Evolutionary conservation across 106 monocot species (phyloP).

Genomic region (Dendrobium huoshanense): DNA sequence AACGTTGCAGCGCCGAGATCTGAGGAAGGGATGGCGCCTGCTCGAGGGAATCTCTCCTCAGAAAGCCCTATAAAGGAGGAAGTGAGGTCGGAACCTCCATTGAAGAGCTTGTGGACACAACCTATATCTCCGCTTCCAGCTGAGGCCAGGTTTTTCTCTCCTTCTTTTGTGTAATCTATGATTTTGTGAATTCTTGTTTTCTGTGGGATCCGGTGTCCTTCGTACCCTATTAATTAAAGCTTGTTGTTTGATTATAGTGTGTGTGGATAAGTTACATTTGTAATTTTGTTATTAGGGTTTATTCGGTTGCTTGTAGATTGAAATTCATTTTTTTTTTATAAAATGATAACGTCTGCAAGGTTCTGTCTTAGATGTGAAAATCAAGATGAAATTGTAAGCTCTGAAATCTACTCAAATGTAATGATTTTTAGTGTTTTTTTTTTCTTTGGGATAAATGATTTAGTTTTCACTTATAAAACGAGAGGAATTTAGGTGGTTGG

Average conservation of each 20-base stretch:
- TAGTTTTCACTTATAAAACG: too few relatives aligned
- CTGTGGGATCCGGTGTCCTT: not conserved
- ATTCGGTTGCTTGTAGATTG: not conserved
- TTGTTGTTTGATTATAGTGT: not conserved
- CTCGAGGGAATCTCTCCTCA: constrained; percentile 1
- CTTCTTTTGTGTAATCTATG: not conserved
- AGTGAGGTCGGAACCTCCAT: not conserved
- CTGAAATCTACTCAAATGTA: not conserved
- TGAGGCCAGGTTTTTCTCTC: not conserved
- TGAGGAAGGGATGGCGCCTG: not conserved
- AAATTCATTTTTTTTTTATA: not conserved
- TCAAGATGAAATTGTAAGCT: not conserved
- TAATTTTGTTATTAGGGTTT: not conserved
- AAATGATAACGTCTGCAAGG: not conserved
- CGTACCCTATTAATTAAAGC: not conserved
- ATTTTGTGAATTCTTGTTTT: not conserved
- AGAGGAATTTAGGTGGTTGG: too few relatives aligned
- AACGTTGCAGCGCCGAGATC: not conserved
- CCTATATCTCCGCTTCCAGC: not conserved
- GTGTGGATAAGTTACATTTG: not conserved
- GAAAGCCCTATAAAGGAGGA: constrained; percentile 5
- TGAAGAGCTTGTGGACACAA: not conserved
- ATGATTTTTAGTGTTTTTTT: too few relatives aligned
- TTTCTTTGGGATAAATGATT: too few relatives aligned
- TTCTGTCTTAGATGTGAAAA: not conserved